Evolutionary conservation across 495 filamentous ascomycete genomes (phyloP), one percentile per base, ranked within the genome.

Genomic region (Penicillium roqueforti): DNA sequence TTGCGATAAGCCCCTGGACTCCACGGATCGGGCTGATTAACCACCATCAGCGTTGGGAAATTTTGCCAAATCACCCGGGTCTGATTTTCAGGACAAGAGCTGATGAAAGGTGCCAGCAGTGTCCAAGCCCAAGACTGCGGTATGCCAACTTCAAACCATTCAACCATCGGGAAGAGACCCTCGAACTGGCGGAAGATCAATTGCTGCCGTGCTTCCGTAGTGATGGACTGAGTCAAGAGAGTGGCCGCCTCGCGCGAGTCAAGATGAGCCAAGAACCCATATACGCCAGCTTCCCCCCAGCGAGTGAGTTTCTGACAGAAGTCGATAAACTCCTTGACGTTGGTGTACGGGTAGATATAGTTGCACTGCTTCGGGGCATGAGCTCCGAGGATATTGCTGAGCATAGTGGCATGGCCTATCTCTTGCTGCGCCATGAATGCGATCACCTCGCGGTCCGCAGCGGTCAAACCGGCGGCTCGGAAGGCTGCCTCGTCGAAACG

Each of bases 81-180:
- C 58, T 85, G 82, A 59, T 86, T 84, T 46, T 67, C 67, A 0
- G 90, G 89, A 66, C 91, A 96, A 11, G 77, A 83, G 43, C 81
- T 85, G 69, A 96, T 92, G 67, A 89, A 91, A 0, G 88, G 91
- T 0, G 91, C 89, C 31, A 96, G 77, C 9, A 89, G 77, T 0
- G 89, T 85, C 91, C 91, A 95, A 2, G 86, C 82, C 88, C 91
- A 95, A 0, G 85, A 88, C 65, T 95, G 91, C 0, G 89, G 89
- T 18, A 91, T 80, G 22, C 88, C 88, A 9, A 82, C 77, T 68
- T 91, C 82, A 66, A 92, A 92, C 87, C 87, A 95, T 3, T 87
- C 87, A 0, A 88, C 85, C 86, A 89, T 91, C 3, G 90, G 88
- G 70, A 87, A 88, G 20, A 95, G 80, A 23, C 89, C 91, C 26